Evolutionary conservation across 257 asterid genomes (phyloP).

Genomic region (Gynochthodes officinalis): DNA sequence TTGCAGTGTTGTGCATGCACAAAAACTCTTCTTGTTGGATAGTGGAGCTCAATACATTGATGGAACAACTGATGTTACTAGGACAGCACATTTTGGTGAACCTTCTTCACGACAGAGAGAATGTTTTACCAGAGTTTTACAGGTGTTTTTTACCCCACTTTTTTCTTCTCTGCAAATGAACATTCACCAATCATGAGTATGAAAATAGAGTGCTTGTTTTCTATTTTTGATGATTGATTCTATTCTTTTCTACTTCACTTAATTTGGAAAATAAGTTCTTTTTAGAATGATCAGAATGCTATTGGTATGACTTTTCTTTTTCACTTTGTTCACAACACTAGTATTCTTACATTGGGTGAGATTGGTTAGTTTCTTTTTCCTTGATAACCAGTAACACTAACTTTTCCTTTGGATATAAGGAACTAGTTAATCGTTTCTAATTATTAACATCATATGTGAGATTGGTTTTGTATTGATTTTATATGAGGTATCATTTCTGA

Average conservation of each 20-base stretch:
- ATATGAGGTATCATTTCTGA: background rate
- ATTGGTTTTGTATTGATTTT: background rate
- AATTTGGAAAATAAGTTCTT: background rate
- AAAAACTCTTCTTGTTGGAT: constrained; percentile 83
- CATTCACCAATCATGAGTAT: background rate
- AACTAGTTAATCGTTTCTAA: background rate
- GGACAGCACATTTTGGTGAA: constrained; percentile 92
- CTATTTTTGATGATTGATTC: background rate
- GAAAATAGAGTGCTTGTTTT: background rate
- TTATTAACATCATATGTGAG: background rate
- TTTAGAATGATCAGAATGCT: background rate
- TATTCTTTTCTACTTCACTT: background rate
- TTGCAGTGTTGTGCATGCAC: constrained; percentile 68
- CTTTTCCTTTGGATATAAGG: background rate
- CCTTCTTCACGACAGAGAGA: constrained; percentile 85
- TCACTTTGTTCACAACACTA: background rate
- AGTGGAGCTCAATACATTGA: constrained; percentile 96
- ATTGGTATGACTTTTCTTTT: background rate
- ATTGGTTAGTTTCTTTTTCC: background rate
- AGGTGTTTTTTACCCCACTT: constrained; percentile 38
- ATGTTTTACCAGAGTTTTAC: constrained; percentile 92
- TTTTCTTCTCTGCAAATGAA: background rate
- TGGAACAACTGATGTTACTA: constrained; percentile 93
- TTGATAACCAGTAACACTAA: background rate
- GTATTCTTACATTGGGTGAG: background rate